Evolutionary conservation across 2,329 filamentous ascomycete species (phyloP).

Genomic region (Davidsoniella australis): DNA sequence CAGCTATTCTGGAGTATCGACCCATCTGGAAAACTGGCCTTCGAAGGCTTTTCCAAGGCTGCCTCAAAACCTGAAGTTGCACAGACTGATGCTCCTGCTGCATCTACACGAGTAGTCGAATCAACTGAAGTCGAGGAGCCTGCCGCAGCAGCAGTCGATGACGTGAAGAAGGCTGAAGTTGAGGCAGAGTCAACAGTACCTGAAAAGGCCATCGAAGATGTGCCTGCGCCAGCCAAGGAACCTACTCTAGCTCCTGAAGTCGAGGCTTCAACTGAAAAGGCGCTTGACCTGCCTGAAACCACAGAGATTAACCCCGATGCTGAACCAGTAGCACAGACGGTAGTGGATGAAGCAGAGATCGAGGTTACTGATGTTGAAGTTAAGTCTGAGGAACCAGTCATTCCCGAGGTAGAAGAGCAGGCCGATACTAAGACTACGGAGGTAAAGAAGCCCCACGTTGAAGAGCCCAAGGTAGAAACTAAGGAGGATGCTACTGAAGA

Average conservation of each 20-base stretch:
- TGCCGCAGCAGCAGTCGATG: neutral
- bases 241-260: neutral
- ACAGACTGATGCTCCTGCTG: neutral
- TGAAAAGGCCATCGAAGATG: neutral
- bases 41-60: slow-evolving; percentile 19
- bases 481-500: too few species aligned
- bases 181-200: neutral
- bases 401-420: slow-evolving; percentile 4
- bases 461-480: too few species aligned
- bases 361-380: neutral
- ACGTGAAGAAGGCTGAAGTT: neutral
- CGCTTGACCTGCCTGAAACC: neutral
- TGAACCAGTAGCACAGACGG: too few species aligned
- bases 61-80: neutral
- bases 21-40: slow-evolving; percentile 26
- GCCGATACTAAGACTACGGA: slow-evolving; percentile 6
- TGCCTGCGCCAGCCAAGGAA: neutral
- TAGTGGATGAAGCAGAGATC: too few species aligned
- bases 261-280: neutral
- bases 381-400: neutral
- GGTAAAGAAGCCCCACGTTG: neutral
- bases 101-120: neutral
- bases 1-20: slow-evolving; percentile 36
- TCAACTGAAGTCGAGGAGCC: neutral
- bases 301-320: neutral